A percentile compares a stretch with the other conserved stretches of the same genome.
phyloP scores from a whole-genome alignment of 2,329 filamentous ascomycete genomes.

The Ophiostoma fasciatum region DNA sequence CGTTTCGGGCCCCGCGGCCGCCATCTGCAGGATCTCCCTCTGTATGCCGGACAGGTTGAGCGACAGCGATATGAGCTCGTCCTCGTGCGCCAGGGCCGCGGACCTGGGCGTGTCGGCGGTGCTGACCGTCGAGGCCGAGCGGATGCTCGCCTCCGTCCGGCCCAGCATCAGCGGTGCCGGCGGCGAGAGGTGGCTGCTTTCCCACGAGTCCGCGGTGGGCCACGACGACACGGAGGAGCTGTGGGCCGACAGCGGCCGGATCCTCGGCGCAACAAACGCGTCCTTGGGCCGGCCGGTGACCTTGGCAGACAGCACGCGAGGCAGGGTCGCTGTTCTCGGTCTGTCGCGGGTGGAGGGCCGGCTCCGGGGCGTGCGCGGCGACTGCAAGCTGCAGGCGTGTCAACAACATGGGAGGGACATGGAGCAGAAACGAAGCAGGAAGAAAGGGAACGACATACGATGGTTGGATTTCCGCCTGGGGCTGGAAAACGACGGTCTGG shows the following conservation, averaged over 20 bases:
- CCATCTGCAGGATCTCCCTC: constrained; percentile 40
- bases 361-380: constrained; percentile 1
- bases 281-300: neutral
- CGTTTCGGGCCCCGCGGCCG: constrained; percentile 33
- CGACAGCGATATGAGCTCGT: constrained; percentile 12
- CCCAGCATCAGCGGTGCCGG: constrained; percentile 2
- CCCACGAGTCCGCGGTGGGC: constrained; percentile 1
- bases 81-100: neutral
- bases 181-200: neutral
- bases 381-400: neutral
- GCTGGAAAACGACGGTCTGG: neutral
- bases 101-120: constrained; percentile 1
- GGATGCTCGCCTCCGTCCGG: neutral
- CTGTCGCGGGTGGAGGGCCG: neutral
- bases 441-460: neutral
- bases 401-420: neutral
- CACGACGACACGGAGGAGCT: constrained; percentile 2
- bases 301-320: neutral
- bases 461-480: no score
- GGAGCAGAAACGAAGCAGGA: neutral
- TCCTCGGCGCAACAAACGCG: neutral
- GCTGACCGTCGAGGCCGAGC: neutral
- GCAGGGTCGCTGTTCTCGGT: neutral
- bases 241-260: neutral
- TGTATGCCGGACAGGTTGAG: constrained; percentile 28